Evolutionary conservation across 2,329 filamentous ascomycete genomes (phyloP).

Genomic region (Taxawa tesnikishii): DNA sequence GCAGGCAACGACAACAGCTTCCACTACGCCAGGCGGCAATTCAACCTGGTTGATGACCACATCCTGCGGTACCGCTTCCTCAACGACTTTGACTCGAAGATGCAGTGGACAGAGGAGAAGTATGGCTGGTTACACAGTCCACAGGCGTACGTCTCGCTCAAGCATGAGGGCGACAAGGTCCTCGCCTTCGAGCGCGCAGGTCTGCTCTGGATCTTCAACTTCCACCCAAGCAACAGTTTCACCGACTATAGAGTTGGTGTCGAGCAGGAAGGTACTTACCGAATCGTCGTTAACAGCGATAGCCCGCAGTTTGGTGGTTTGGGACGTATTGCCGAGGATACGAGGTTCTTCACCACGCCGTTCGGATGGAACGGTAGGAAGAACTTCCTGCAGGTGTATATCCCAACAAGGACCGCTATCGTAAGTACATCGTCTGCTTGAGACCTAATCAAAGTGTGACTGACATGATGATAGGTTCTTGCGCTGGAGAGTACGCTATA

Average conservation of each 20-base stretch:
- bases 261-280: constrained; percentile 73
- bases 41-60: constrained; percentile 79
- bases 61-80: constrained; percentile 82
- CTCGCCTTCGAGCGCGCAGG: constrained; percentile 91
- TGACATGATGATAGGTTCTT: constrained; percentile 11
- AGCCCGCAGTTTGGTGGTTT: constrained; percentile 66
- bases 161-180: constrained; percentile 88
- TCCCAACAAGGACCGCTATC: constrained; percentile 71
- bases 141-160: constrained; percentile 86
- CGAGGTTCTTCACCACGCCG: constrained; percentile 82
- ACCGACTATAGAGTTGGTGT: constrained; percentile 88
- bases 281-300: constrained; percentile 75
- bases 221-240: constrained; percentile 74
- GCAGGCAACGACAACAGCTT: constrained; percentile 45
- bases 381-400: constrained; percentile 89
- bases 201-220: constrained; percentile 91
- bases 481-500: constrained; percentile 18
- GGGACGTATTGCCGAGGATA: constrained; percentile 63
- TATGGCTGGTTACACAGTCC: constrained; percentile 80
- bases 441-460: background rate
- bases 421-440: constrained; percentile 37
- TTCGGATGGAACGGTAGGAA: constrained; percentile 80
- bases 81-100: constrained; percentile 83
- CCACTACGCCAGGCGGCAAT: constrained; percentile 53
- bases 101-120: constrained; percentile 79